phyloP scores from a whole-genome alignment of 768 basidiomycete genomes.

The Rhizopogon vinicolor region DNA sequence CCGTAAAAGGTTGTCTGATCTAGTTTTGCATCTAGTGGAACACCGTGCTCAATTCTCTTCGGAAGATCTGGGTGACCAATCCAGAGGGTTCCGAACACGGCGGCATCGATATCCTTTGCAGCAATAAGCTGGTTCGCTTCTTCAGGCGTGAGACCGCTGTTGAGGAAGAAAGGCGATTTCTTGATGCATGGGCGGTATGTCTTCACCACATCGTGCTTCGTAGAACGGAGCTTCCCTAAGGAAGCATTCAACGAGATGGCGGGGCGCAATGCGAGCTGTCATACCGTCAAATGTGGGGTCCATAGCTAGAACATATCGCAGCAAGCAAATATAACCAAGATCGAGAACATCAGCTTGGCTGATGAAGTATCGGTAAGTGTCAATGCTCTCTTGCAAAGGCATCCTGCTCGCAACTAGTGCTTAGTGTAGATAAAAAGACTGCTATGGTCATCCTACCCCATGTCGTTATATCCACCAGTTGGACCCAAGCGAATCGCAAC shows the following conservation, averaged over 20 bases:
- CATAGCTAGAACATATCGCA: constrained; percentile 11
- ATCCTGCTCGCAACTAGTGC: constrained; percentile 23
- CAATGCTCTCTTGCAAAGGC: constrained; percentile 39
- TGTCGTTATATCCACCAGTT: constrained; percentile 40
- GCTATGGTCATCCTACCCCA: constrained; percentile 27
- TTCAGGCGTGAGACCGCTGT: constrained; percentile 23
- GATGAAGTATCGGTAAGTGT: constrained; percentile 38
- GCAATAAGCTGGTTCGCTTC: too few relatives aligned
- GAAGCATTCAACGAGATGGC: neutral
- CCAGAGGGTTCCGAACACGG: constrained; percentile 16
- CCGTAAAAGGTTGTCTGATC: constrained; percentile 20
- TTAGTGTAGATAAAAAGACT: neutral
- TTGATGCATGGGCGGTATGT: constrained; percentile 32
- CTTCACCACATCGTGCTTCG: constrained; percentile 34
- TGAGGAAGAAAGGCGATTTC: constrained; percentile 34
- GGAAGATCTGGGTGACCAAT: constrained; percentile 39
- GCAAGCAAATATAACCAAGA: constrained; percentile 20
- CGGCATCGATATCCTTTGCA: constrained; percentile 12
- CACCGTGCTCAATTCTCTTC: constrained; percentile 16
- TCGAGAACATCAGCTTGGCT: constrained; percentile 34
- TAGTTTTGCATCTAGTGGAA: constrained; percentile 12
- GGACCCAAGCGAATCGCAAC: constrained; percentile 45
- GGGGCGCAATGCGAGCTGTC: neutral
- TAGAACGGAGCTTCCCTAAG: constrained; percentile 29
- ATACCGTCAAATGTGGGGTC: constrained; percentile 21